phyloP scores from a whole-genome alignment of 2,329 filamentous ascomycete species.

The Botrytis sinoallii region DNA sequence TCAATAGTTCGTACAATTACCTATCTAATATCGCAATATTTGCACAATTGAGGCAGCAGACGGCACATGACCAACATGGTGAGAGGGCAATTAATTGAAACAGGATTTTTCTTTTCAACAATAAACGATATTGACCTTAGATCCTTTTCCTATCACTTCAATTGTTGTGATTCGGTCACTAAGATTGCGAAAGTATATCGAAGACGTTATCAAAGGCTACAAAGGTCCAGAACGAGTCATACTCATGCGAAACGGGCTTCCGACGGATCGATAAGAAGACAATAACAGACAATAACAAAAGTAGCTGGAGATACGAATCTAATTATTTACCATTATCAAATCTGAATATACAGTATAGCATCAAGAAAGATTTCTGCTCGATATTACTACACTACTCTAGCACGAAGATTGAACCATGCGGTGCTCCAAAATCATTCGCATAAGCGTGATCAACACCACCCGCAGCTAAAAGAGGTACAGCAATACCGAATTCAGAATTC shows the following conservation, averaged over 20 bases:
- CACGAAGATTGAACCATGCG: not conserved
- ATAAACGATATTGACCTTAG: not conserved
- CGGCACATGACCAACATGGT: not conserved
- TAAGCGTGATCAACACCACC: not conserved
- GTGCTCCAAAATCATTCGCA: not conserved
- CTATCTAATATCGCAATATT: not conserved
- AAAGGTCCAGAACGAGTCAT: not conserved
- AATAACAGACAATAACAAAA: not conserved
- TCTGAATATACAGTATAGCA: not conserved
- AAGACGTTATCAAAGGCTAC: not conserved
- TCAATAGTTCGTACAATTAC: not conserved
- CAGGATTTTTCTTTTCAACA: not conserved
- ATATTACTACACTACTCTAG: not conserved
- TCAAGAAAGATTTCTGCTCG: not conserved
- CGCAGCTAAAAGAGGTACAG: not conserved
- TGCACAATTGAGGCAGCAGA: not conserved
- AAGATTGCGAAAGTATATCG: not conserved
- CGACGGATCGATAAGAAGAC: not conserved
- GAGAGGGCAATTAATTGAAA: not conserved
- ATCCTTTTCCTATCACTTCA: rapidly evolving
- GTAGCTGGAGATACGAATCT: not conserved
- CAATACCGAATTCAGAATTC: not conserved
- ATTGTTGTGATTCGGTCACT: not conserved
- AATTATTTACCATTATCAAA: no score
- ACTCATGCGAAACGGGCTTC: not conserved